Evolutionary conservation across 129 eudicot species (phyloP).

Genomic region (Scalesia atractyloides): DNA sequence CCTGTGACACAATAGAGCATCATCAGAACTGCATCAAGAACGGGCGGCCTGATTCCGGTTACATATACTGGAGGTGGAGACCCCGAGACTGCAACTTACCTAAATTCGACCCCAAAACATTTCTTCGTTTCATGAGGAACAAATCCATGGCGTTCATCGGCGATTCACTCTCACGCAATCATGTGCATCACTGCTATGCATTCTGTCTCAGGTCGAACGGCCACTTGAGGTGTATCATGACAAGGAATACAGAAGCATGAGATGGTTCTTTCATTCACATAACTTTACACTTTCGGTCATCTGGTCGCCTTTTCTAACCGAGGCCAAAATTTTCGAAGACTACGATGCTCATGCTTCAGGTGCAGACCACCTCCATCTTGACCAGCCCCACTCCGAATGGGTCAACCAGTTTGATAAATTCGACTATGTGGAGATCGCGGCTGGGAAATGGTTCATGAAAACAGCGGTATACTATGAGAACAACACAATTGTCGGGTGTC

Average conservation of each 20-base stretch:
- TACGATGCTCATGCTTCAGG: constrained; percentile 61
- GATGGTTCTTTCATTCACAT: constrained; percentile 67
- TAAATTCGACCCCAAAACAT: constrained; percentile 48
- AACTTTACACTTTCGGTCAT: constrained; percentile 60
- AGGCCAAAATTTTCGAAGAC: constrained; percentile 64
- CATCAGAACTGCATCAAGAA: constrained; percentile 85
- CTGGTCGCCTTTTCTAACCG: constrained; percentile 75
- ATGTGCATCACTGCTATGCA: constrained; percentile 84
- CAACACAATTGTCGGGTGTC: constrained; percentile 60
- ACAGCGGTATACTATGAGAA: constrained; percentile 70
- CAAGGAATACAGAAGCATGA: constrained; percentile 49
- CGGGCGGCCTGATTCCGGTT: constrained; percentile 79
- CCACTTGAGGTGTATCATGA: constrained; percentile 73
- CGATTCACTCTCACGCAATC: constrained; percentile 90
- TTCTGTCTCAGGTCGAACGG: constrained; percentile 75
- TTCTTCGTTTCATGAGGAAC: constrained; percentile 60
- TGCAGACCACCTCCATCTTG: constrained; percentile 54
- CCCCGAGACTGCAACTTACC: constrained; percentile 68
- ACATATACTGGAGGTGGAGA: constrained; percentile 79
- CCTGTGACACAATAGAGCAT: constrained; percentile 59
- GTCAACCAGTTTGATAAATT: constrained; percentile 45
- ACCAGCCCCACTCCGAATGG: constrained; percentile 57
- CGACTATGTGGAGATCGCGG: constrained; percentile 58
- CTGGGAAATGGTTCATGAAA: constrained; percentile 85
- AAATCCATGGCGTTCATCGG: constrained; percentile 83